Base-by-base conservation (phyloP, 2,329 filamentous ascomycete genomes). In the Plenodomus biglobosus region DNA sequence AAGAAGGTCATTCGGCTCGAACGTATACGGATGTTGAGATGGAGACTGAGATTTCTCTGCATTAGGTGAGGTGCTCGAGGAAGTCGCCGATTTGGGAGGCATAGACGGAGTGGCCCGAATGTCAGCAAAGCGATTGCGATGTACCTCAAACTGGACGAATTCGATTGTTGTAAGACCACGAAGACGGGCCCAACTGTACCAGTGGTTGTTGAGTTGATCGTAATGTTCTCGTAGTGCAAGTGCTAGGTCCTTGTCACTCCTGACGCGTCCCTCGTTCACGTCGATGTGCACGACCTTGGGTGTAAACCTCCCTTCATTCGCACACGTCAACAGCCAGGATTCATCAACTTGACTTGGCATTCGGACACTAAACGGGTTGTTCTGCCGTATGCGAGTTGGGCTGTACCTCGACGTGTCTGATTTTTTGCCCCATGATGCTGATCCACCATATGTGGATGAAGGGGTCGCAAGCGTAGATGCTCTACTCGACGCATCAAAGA, bases 111-210 rank as follows among this genome's bases (percentile, higher is more conserved):
- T 53, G 6, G 66, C 68, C 7, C 71, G 61, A 10, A 74, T 73
- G 42, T 74, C 72, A 3, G 70, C 69, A 41, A 73, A 71, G 22
- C 70, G 66, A 46, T 73, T 73, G 11, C 67, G 67, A 46, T 73
- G 71, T 8, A 73, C 67, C 57, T 74, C 69, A 44, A 72, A 72
- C 50, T 68, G 69, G 4, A 72, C 69, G 40, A 74, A 74, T 15
- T 70, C 60, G 44, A 74, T 72, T 1, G 63, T 71, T 1, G 57
- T 64, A 7, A 74, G 52, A 2, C 71, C 71, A 8, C 72, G 58
- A 17, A 74, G 48, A 16, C 65, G 61, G 15, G 70, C 53, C 46
- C 62, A 56, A 15, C 63, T 62, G 34, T 62, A 59, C 70, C 68
- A 71, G 24, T 55, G 54, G 7, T 55, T 52, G 39, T 73, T 70